Base-by-base conservation (phyloP, 2,329 filamentous ascomycete species). In the Calonectria fujianensis region DNA sequence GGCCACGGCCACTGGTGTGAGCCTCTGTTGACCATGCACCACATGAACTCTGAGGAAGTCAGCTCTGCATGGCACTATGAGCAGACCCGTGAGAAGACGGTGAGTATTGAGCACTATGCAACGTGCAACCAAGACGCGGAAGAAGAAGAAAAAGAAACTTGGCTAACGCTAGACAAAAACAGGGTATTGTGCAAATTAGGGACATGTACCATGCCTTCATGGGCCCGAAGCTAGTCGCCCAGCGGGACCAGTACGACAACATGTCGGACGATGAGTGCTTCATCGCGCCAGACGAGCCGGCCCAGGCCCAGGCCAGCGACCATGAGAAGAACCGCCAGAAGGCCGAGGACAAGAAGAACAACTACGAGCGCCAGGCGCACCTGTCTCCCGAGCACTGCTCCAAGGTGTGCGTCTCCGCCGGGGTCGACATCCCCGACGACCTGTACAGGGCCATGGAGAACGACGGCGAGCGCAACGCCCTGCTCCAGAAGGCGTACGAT, bases 1-100 rank as follows among this genome's bases (percentile, higher is more conserved):
- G 86, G 87, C 1, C 83, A 83, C 4, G 84, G 82, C 13, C 88
- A 90, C 74, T 91, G 90, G 89, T 91, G 90, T 75, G 88, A 91
- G 78, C 89, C 90, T 7, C 85, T 90, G n/a, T 80, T 91, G 51
- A 90, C 89, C 4, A 90, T 91, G 88, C 89, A 91, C 77, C 89
- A 90, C 77, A 86, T 91, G 81, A 86, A 87, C 61, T 84, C 88
- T 11, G 86, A 89, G 76, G 89, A 91, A 78, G 85, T 90, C 59
- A 88, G 86, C 75, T 83, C 79, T 52, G 85, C 90, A 41, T 91
- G 89, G 88, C 86, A 89, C 70, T 91, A 87, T 72, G 90, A 91
- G 79, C 86, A 90, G 80, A 87, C 85, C 5, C 84, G 87, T 39
- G 86, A 85, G 77, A 84, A 84, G 37, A 81, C 84, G 78, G 86